These are phyloP conservation scores for Bipolaris cookei DNA, from an alignment of 2,329 filamentous ascomycete species.

Conservation along the genomic window DNA sequence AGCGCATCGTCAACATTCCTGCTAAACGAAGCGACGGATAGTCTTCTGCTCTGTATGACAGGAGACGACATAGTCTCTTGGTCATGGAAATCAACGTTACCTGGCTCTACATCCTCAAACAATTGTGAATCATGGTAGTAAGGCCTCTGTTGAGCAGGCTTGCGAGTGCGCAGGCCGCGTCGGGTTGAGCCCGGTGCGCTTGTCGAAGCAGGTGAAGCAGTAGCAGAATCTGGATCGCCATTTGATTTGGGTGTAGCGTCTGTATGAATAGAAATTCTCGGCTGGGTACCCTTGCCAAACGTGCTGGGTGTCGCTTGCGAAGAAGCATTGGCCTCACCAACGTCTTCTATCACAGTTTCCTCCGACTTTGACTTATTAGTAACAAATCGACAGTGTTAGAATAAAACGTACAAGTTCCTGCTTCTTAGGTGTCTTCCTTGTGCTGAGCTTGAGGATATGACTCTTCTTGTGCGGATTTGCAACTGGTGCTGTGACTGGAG, in stretches of 20 bases:
- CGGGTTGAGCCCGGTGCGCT: conserved; percentile 31
- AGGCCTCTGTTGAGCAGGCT: conserved; percentile 45
- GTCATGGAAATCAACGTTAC: conserved; percentile 12
- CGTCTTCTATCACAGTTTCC: conserved; percentile 14
- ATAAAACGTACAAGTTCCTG: conserved; percentile 27
- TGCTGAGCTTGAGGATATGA: conserved; percentile 29
- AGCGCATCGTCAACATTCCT: conserved; percentile 18
- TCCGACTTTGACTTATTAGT: conserved; percentile 29
- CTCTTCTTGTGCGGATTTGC: conserved; percentile 31
- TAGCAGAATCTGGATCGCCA: conserved; percentile 13
- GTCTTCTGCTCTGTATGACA: conserved; percentile 19
- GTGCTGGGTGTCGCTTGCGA: conserved; percentile 10
- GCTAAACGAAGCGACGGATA: conserved; percentile 21
- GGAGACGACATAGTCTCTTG: conserved; percentile 8
- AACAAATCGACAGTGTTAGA: conserved; percentile 3
- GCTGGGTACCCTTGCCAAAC: conserved; percentile 1
- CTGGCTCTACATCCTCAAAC: conserved; percentile 31
- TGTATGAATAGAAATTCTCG: conserved; percentile 9
- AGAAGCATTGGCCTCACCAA: conserved; percentile 18
- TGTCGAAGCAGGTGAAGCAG: conserved; percentile 32
- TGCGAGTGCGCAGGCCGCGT: conserved; percentile 42
- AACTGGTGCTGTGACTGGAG: conserved; percentile 10
- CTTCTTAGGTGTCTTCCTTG: conserved; percentile 32
- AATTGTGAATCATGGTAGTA: conserved; percentile 45
- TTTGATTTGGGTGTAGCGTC: conserved; percentile 8